These are phyloP conservation scores for Collybia sordida DNA, from an alignment of 768 basidiomycete genomes.

Conservation along the genomic window DNA sequence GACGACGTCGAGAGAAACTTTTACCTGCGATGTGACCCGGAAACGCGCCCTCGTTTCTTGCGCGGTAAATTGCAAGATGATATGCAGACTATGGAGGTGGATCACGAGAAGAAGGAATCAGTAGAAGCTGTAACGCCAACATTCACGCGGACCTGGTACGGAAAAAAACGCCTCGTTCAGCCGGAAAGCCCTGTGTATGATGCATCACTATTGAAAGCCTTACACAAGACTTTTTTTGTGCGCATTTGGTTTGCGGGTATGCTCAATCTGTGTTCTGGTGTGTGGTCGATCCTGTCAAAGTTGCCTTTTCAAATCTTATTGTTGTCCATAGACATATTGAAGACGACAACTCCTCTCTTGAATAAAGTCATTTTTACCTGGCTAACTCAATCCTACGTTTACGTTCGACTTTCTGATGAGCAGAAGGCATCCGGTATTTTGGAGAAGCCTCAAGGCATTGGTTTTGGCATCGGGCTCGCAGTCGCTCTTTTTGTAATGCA, in stretches of 20 bases:
- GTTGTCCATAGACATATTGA: slow-evolving; percentile 39
- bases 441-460: slow-evolving; percentile 45
- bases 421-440: slow-evolving; percentile 33
- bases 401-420: slow-evolving; percentile 32
- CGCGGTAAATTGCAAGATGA: slow-evolving; percentile 14
- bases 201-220: slow-evolving; percentile 47
- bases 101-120: background rate
- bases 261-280: slow-evolving; percentile 46
- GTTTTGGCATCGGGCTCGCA: slow-evolving; percentile 62
- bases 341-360: slow-evolving; percentile 55
- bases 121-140: background rate
- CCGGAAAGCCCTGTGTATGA: slow-evolving; percentile 29
- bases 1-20: slow-evolving; percentile 45
- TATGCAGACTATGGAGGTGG: too few relatives aligned
- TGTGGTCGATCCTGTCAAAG: slow-evolving; percentile 5
- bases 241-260: slow-evolving; percentile 48
- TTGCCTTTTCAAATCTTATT: slow-evolving; percentile 5
- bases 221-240: slow-evolving; percentile 44
- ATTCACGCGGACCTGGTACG: background rate
- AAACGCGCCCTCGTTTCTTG: slow-evolving; percentile 39
- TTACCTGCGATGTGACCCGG: slow-evolving; percentile 49
- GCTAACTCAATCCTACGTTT: slow-evolving; percentile 50
- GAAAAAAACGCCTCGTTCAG: too few relatives aligned
- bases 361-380: slow-evolving; percentile 61
- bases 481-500: slow-evolving; percentile 63